Evolutionary conservation across 108 stramenopile genomes (phyloP).

Genomic region (Cylindrotheca closterium): DNA sequence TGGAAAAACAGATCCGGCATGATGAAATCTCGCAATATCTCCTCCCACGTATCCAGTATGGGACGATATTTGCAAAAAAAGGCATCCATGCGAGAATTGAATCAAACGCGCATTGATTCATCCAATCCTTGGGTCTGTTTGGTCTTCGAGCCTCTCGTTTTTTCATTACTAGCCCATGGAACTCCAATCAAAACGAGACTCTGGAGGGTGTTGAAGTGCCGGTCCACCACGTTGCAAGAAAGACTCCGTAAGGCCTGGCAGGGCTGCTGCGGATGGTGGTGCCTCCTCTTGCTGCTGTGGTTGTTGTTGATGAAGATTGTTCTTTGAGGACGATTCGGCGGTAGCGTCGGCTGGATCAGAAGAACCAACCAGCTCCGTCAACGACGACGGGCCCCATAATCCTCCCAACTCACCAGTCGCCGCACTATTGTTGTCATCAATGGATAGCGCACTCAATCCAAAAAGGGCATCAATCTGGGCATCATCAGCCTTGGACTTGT

Average conservation of each 20-base stretch:
- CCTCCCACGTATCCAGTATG: slow-evolving; percentile 31
- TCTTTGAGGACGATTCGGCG: no score
- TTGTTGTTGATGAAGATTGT: no score
- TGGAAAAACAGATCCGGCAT: no score
- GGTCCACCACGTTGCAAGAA: no score
- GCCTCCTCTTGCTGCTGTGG: no score
- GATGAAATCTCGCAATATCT: no score
- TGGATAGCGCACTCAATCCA: slow-evolving; percentile 25
- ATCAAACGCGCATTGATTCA: slow-evolving; percentile 40
- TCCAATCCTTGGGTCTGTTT: not conserved
- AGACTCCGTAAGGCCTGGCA: no score
- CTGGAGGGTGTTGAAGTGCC: slow-evolving; percentile 14
- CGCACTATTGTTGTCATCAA: not conserved
- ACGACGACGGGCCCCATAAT: slow-evolving; percentile 15
- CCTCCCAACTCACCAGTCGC: slow-evolving; percentile 8
- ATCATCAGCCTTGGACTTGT: not conserved
- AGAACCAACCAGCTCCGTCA: no score
- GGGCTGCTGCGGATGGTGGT: no score
- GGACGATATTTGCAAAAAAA: not conserved
- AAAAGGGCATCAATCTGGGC: slow-evolving; percentile 1
- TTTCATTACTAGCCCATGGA: slow-evolving; percentile 8
- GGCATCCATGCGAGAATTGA: not conserved
- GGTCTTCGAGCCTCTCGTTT: not conserved
- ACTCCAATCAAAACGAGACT: slow-evolving; percentile 34
- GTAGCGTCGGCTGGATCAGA: no score